These are phyloP conservation scores for Backusella australiensis DNA, from an alignment of 192 early-diverging fungal species.

Conservation along the genomic window DNA sequence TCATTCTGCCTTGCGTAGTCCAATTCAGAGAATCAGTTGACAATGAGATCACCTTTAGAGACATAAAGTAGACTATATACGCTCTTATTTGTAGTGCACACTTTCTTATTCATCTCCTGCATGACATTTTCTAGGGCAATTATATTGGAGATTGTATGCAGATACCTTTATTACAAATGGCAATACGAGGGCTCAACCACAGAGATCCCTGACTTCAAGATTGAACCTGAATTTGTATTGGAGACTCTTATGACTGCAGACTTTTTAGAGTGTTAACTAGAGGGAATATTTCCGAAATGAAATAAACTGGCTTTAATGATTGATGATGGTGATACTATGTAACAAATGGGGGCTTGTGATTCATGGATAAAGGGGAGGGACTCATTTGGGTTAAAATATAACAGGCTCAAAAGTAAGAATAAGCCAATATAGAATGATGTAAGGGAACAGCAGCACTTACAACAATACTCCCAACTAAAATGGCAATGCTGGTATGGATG, in stretches of 20 bases:
- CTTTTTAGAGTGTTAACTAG: slow-evolving; percentile 82
- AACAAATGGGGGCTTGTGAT: too few relatives aligned
- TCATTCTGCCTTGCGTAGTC: slow-evolving; percentile 40
- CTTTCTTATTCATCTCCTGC: neutral
- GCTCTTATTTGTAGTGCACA: neutral
- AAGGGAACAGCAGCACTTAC: too few relatives aligned
- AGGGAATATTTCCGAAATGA: neutral
- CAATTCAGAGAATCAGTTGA: slow-evolving; percentile 91
- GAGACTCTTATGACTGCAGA: slow-evolving; percentile 96
- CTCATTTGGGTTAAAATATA: too few relatives aligned
- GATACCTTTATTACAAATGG: slow-evolving; percentile 92
- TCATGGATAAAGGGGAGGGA: too few relatives aligned
- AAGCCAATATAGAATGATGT: too few relatives aligned
- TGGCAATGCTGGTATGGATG: too few relatives aligned
- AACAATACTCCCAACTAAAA: too few relatives aligned
- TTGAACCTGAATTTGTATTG: slow-evolving; percentile 85
- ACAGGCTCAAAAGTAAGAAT: too few relatives aligned
- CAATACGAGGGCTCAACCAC: slow-evolving; percentile 54
- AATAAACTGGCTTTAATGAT: neutral
- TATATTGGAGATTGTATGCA: slow-evolving; percentile 91
- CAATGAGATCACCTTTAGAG: slow-evolving; percentile 83
- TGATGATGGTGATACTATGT: too few relatives aligned
- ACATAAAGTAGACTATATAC: slow-evolving; percentile 73
- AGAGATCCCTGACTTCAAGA: slow-evolving; percentile 87
- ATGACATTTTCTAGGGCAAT: slow-evolving; percentile 58